Conservation (phyloP, 495 filamentous ascomycete species). For the Lentithecium fluviatile region DNA sequence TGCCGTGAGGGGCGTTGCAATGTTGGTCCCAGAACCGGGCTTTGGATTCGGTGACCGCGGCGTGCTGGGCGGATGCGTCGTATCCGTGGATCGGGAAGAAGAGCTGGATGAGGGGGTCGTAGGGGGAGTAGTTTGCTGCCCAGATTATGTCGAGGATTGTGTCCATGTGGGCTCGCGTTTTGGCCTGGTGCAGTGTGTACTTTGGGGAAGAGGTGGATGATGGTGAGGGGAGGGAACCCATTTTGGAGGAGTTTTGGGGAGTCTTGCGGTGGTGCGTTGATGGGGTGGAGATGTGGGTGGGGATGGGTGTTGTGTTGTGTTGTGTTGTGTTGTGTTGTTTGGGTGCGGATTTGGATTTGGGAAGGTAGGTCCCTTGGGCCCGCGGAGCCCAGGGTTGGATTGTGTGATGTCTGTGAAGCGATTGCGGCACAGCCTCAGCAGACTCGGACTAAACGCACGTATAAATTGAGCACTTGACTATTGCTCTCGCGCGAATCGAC, state of each 20-base stretch:
- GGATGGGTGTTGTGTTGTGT: too few relatives aligned
- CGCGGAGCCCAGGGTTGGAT: too few relatives aligned
- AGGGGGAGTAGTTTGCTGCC: slow-evolving; percentile 22
- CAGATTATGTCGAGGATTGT: slow-evolving; percentile 26
- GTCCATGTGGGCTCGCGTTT: slow-evolving; percentile 11
- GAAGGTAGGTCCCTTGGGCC: too few relatives aligned
- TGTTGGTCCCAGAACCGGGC: slow-evolving; percentile 20
- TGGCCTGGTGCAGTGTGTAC: slow-evolving; percentile 8
- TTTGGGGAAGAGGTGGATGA: background rate
- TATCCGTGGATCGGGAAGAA: slow-evolving; percentile 20
- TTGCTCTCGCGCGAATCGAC: too few relatives aligned
- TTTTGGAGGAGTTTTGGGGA: background rate
- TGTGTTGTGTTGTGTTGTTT: too few relatives aligned
- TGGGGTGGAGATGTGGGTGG: too few relatives aligned
- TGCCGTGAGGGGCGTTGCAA: background rate
- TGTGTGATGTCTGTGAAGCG: too few relatives aligned
- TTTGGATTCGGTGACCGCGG: slow-evolving; percentile 20
- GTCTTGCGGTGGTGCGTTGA: too few relatives aligned
- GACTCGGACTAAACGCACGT: too few relatives aligned
- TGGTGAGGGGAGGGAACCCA: background rate
- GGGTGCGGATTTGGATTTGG: too few relatives aligned
- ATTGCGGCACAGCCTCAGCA: too few relatives aligned
- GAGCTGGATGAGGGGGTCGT: slow-evolving; percentile 26
- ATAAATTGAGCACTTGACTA: too few relatives aligned
- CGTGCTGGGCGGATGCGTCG: slow-evolving; percentile 6